These are phyloP conservation scores for Psilocybe cubensis DNA, from an alignment of 768 basidiomycete species.

Conservation along the genomic window DNA sequence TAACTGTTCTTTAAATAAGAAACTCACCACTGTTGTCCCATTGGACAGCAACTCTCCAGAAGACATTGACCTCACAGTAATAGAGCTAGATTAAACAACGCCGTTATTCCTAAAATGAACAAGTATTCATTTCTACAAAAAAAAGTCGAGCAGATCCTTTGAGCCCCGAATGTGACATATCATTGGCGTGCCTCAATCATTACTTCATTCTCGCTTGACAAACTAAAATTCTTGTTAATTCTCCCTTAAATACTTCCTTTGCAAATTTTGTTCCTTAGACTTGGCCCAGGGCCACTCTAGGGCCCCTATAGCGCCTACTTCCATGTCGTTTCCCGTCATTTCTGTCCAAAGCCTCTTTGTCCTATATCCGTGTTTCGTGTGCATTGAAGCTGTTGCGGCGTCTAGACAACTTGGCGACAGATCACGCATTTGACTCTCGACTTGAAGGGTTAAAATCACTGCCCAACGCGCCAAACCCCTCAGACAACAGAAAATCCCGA, in stretches of 20 bases:
- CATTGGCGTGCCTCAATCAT: constrained; percentile 17
- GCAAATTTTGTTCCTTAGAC: not conserved
- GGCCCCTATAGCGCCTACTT: not conserved
- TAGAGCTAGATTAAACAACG: not conserved
- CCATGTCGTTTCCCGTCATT: not conserved
- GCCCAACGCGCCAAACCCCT: not conserved
- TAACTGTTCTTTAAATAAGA: not conserved
- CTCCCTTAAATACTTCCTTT: not conserved
- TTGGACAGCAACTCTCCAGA: not conserved
- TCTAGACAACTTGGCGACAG: not conserved
- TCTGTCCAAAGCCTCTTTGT: too few relatives aligned
- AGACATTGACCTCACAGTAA: not conserved
- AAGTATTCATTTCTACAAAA: not conserved
- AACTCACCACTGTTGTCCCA: not conserved
- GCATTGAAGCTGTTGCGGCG: not conserved
- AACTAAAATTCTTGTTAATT: not conserved
- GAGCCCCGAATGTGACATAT: not conserved
- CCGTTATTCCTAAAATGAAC: not conserved
- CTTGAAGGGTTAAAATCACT: not conserved
- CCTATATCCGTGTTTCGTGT: too few relatives aligned
- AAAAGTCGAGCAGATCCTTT: not conserved
- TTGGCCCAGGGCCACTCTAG: not conserved
- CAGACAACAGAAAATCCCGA: not conserved
- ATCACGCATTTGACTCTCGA: not conserved
- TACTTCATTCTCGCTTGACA: constrained; percentile 4